Evolutionary conservation across 305 asterid genomes (phyloP).

Genomic region (Ajuga reptans): DNA sequence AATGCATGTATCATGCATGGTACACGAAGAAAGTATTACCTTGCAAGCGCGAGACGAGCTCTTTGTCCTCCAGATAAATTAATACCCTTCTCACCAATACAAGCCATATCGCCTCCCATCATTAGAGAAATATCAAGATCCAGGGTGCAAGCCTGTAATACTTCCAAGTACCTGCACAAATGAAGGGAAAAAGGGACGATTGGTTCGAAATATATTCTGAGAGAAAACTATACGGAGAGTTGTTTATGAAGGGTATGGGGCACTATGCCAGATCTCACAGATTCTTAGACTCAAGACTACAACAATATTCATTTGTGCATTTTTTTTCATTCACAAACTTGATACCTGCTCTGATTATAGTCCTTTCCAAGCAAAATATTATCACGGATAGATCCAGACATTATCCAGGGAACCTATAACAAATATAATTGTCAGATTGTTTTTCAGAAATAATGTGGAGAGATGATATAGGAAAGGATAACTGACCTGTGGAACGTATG

Average conservation of each 20-base stretch:
- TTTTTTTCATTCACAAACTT: neutral
- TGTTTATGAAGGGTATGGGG: neutral
- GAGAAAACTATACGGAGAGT: neutral
- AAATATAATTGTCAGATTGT: constrained; percentile 17
- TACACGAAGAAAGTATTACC: constrained; percentile 34
- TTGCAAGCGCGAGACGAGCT: constrained; percentile 90
- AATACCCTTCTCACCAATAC: constrained; percentile 84
- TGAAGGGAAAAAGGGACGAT: constrained; percentile 9
- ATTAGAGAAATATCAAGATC: constrained; percentile 74
- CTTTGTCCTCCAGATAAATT: constrained; percentile 94
- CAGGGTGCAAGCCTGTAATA: constrained; percentile 58
- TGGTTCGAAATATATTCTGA: neutral
- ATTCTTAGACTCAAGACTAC: neutral
- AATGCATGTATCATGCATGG: neutral
- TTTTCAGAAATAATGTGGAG: constrained; percentile 3
- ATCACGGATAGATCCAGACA: constrained; percentile 90
- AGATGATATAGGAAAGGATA: constrained; percentile 14
- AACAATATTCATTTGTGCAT: neutral
- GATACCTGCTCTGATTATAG: constrained; percentile 58
- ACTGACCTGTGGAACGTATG: constrained; percentile 90
- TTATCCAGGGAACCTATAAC: constrained; percentile 82
- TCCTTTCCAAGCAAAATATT: constrained; percentile 78
- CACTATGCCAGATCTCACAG: neutral
- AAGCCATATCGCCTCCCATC: constrained; percentile 87
- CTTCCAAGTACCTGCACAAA: constrained; percentile 57